A percentile compares a stretch with the other conserved stretches of the same genome.
phyloP scores from a whole-genome alignment of 371 early-diverging fungal genomes.

The Phascolomyces articulosus region DNA sequence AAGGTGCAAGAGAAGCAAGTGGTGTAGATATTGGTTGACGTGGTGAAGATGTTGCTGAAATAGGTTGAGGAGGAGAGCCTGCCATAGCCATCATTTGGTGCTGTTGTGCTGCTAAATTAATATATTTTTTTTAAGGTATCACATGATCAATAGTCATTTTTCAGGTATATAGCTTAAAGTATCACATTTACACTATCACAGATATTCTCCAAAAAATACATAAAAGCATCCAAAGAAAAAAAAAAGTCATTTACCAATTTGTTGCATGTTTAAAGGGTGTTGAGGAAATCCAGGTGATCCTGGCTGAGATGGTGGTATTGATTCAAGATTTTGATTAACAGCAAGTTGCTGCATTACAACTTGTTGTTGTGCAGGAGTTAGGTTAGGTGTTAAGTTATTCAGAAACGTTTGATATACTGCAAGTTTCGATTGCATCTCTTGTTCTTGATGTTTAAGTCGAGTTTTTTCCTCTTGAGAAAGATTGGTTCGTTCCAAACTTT shows the following conservation, averaged over 20 bases:
- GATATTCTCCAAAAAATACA: background rate
- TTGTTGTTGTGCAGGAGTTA: constrained; percentile 8
- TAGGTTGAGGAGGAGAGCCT: constrained; percentile 5
- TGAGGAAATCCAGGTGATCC: constrained; percentile 11
- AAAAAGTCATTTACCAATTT: background rate
- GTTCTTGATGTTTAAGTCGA: constrained; percentile 17
- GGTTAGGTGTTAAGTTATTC: constrained; percentile 6
- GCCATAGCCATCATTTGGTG: constrained; percentile 1
- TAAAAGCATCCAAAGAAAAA: background rate
- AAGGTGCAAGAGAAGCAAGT: constrained; percentile 19
- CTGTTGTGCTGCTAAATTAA: background rate
- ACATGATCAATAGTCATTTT: no score
- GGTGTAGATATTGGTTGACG: constrained; percentile 3
- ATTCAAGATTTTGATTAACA: background rate
- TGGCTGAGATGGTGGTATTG: constrained; percentile 3
- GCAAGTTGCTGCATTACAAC: constrained; percentile 3
- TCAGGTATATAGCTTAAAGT: no score
- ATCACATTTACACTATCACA: no score
- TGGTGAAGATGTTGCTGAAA: constrained; percentile 8
- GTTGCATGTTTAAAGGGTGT: constrained; percentile 4
- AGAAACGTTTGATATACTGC: constrained; percentile 9
- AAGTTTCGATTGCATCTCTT: constrained; percentile 21
- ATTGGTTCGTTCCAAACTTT: constrained; percentile 37
- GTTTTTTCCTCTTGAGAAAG: constrained; percentile 36
- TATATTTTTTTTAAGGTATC: background rate